Base-by-base conservation (phyloP, 352 stramenopile genomes). In the Thalassiosira oceanica region DNA sequence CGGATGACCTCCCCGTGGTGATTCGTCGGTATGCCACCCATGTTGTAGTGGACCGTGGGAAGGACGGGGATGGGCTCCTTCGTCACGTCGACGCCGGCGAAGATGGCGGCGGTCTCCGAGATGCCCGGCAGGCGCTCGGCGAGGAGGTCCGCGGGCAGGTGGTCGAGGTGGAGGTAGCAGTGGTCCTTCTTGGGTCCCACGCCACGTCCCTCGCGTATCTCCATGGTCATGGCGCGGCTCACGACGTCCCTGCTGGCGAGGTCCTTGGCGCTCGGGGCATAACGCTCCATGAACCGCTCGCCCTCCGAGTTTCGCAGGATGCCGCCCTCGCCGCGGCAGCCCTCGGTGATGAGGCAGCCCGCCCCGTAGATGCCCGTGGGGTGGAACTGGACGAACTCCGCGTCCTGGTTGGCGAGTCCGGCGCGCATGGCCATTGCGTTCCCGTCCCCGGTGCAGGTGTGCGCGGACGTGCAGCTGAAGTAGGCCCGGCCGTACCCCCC, bases 21-120 rank as follows among this genome's bases (percentile, higher is more conserved):
- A 74, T 98, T 98, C 29, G 95, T 98, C 21, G 94, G 93, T 44
- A 98, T 96, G 24, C 95, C 95, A 48, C 95, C 95, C 95, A 98
- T 98, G 78, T 98, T 98, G 87, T 98, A 98, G 83, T 98, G 95
- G 29, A 98, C 95, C 16, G 95, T 98, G 15, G 95, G 95, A 23
- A 98, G 74, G 20, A 98, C 95, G 2, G 95, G 95, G 54, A 98
- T 98, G 11, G 95, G 95, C 78, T 98, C 94, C 84, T 98, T 98
- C 51, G 93, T 98, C 31, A 98, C 95, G 76, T 98, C 95, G 15
- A 98, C 95, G 43, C 95, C 95, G 20, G 95, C 93, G 84, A 98
- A 98, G 77, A 98, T 98, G 18, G 89, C 87, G 23, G 95, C 95
- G 7, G 94, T 97, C 74, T 98, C 95, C 18, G 84, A 96, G 70